Conservation (phyloP, 352 stramenopile genomes). For the Lagenidium sp. region DNA sequence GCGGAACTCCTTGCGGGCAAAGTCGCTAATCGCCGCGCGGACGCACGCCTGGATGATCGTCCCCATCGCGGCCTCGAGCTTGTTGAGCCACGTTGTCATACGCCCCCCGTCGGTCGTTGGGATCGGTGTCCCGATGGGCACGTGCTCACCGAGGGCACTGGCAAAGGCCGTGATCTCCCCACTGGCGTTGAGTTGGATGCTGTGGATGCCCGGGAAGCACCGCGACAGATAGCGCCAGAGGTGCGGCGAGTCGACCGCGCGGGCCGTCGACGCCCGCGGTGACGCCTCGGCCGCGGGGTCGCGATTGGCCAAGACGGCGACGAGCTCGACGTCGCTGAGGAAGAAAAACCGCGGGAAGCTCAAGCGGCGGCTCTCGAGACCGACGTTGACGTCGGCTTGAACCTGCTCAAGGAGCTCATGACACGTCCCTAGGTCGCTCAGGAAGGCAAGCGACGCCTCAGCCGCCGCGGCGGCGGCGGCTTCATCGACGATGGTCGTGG, state of each 20-base stretch:
- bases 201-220: constrained; percentile 53
- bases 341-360: constrained; percentile 67
- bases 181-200: constrained; percentile 29
- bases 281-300: background rate
- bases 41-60: constrained; percentile 66
- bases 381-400: constrained; percentile 25
- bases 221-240: constrained; percentile 34
- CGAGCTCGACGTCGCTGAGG: constrained; percentile 48
- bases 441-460: no score
- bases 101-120: constrained; percentile 19
- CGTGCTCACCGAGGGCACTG: constrained; percentile 36
- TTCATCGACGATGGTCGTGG: no score
- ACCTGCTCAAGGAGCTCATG: constrained; percentile 33
- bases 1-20: constrained; percentile 67
- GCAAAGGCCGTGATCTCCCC: constrained; percentile 50
- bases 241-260: constrained; percentile 5
- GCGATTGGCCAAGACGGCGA: constrained; percentile 23
- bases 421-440: constrained; percentile 27
- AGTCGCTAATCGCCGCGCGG: constrained; percentile 46
- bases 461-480: no score
- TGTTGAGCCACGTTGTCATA: constrained; percentile 42
- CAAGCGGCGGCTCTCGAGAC: constrained; percentile 37
- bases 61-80: constrained; percentile 48
- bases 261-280: background rate
- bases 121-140: constrained; percentile 51